Conservation (phyloP, 768 basidiomycete species). For the Lactifluus subvellereus region DNA sequence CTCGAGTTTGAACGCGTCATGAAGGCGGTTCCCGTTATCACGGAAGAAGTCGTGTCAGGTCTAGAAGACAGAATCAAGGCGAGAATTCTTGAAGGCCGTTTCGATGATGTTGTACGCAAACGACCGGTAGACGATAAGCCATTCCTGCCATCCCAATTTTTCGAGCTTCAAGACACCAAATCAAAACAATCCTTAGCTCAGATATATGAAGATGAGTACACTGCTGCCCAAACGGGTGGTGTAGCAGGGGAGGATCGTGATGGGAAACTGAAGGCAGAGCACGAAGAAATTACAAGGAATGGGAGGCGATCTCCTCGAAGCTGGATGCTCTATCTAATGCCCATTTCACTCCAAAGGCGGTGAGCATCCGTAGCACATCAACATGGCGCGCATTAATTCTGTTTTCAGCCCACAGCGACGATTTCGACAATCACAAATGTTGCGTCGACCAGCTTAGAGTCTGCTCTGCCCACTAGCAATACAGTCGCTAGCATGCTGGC, state of each 20-base stretch:
- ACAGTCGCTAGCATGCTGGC: constrained; percentile 78
- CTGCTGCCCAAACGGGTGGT: constrained; percentile 55
- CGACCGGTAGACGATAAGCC: constrained; percentile 75
- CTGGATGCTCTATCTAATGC: constrained; percentile 93
- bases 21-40: constrained; percentile 83
- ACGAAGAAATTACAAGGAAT: constrained; percentile 75
- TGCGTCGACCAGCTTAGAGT: constrained; percentile 78
- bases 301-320: constrained; percentile 83
- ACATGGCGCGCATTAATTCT: constrained; percentile 15
- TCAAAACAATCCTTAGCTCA: constrained; percentile 87
- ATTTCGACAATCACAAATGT: constrained; percentile 83
- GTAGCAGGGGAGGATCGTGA: constrained; percentile 69
- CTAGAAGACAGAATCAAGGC: constrained; percentile 90
- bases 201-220: constrained; percentile 92
- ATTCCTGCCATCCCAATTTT: constrained; percentile 83
- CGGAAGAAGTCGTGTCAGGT: constrained; percentile 74
- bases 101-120: constrained; percentile 89
- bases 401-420: constrained; percentile 70
- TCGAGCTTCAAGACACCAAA: constrained; percentile 86
- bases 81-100: constrained; percentile 76
- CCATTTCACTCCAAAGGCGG: constrained; percentile 92
- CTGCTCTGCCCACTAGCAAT: constrained; percentile 80
- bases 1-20: constrained; percentile 89
- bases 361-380: constrained; percentile 33
- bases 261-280: constrained; percentile 82